phyloP scores from a whole-genome alignment of 2,329 filamentous ascomycete genomes.

The Cercospora sojina region DNA sequence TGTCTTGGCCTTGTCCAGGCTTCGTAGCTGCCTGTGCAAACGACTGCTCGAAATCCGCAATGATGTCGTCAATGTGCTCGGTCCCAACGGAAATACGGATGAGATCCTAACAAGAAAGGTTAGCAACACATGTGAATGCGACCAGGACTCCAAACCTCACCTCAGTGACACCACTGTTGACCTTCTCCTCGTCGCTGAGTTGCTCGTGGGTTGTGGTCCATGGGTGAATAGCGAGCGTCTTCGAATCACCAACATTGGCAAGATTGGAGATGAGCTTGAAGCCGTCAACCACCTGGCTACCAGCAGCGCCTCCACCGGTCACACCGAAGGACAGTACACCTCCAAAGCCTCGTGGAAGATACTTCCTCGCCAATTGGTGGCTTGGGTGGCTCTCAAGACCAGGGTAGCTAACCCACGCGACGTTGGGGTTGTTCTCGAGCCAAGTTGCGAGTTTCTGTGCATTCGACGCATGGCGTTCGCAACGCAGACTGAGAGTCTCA shows the following conservation, averaged over 20 bases:
- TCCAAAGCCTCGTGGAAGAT: constrained; percentile 79
- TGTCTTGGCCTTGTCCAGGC: constrained; percentile 35
- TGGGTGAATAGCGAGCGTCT: constrained; percentile 91
- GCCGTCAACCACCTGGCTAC: constrained; percentile 83
- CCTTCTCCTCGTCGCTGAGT: constrained; percentile 76
- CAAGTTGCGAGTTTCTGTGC: constrained; percentile 75
- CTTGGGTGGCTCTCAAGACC: constrained; percentile 79
- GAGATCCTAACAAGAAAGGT: constrained; percentile 61
- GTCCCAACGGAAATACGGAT: constrained; percentile 95
- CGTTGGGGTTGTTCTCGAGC: constrained; percentile 78
- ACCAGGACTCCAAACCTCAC: constrained; percentile 18
- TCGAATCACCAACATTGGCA: constrained; percentile 93
- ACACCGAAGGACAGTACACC: constrained; percentile 92
- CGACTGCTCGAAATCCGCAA: constrained; percentile 89
- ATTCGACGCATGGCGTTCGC: constrained; percentile 83
- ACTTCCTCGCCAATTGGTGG: constrained; percentile 80
- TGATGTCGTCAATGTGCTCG: constrained; percentile 97
- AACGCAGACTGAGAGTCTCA: constrained; percentile 84
- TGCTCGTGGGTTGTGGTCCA: constrained; percentile 96
- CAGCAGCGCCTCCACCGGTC: constrained; percentile 80
- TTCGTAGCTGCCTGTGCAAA: constrained; percentile 62
- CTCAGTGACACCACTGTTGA: constrained; percentile 72
- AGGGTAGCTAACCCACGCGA: constrained; percentile 92
- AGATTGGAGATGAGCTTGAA: constrained; percentile 96
- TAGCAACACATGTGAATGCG: neutral